A percentile compares a stretch with the other conserved stretches of the same genome.
Evolutionary conservation across 1,284 basidiomycete species (phyloP).

Genomic region (Ustanciosporium gigantosporum): DNA sequence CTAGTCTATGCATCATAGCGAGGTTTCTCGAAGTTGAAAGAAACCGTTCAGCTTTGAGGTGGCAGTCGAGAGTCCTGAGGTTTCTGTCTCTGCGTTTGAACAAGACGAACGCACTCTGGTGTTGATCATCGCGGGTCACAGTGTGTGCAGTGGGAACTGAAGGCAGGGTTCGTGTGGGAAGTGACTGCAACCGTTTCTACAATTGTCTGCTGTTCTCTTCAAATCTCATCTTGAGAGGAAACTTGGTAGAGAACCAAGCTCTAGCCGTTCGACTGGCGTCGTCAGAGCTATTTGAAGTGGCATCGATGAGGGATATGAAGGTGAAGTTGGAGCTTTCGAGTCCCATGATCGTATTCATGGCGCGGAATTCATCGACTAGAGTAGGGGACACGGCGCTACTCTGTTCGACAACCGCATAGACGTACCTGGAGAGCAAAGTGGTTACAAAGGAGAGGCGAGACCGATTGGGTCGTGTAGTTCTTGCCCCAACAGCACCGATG

Average conservation of each 20-base stretch:
- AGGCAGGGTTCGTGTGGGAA: too few species aligned
- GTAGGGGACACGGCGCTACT: background rate
- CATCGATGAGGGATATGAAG: background rate
- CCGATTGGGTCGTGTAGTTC: background rate
- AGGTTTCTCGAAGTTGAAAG: too few species aligned
- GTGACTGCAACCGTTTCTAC: too few species aligned
- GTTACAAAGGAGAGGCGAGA: background rate
- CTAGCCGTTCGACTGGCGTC: background rate
- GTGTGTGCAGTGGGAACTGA: too few species aligned
- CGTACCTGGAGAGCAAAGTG: background rate
- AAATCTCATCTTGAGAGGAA: constrained; percentile 14
- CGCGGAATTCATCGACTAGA: background rate
- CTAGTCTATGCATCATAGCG: too few species aligned
- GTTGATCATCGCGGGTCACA: too few species aligned
- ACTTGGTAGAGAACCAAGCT: constrained; percentile 16
- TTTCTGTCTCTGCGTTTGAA: too few species aligned
- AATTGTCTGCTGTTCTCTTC: constrained; percentile 5
- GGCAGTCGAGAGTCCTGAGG: too few species aligned
- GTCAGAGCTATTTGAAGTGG: background rate
- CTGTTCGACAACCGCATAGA: background rate
- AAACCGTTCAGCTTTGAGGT: too few species aligned
- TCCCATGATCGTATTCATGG: background rate
- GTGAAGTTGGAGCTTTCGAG: background rate
- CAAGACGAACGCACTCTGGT: too few species aligned
- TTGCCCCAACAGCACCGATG: background rate